Evolutionary conservation across 306 rosid species (phyloP).

Genomic region (Prinsepia uniflora): DNA sequence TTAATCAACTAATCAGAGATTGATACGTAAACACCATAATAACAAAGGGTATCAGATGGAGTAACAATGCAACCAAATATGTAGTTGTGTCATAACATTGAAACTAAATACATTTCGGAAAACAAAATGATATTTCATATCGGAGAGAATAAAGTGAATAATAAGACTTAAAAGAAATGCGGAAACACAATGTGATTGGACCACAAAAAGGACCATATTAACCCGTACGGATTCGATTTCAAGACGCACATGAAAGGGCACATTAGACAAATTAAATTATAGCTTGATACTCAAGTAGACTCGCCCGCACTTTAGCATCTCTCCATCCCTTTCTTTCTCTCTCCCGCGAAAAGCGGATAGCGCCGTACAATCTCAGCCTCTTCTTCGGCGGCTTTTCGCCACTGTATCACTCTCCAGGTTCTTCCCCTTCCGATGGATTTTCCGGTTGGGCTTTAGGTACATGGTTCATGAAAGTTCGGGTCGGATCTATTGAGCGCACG

Average conservation of each 20-base stretch:
- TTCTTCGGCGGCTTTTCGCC: neutral
- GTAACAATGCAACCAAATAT: no score
- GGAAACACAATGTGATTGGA: no score
- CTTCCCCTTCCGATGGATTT: neutral
- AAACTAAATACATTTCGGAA: no score
- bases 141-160: no score
- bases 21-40: no score
- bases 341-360: constrained; percentile 24
- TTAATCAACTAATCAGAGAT: no score
- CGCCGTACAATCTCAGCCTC: neutral
- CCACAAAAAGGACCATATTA: neutral
- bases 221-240: neutral
- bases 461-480: neutral
- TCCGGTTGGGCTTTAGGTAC: constrained; percentile 9
- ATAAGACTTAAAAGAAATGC: no score
- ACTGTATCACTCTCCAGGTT: neutral
- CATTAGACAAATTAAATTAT: neutral
- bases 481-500: neutral
- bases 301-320: neutral
- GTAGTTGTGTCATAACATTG: no score
- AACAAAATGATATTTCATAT: no score
- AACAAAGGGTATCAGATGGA: no score
- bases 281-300: neutral
- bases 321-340: neutral
- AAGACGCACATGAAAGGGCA: neutral